A percentile compares a stretch with the other conserved stretches of the same genome.
These are phyloP conservation scores for Sporothrix dimorphospora DNA, from an alignment of 2,329 filamentous ascomycete genomes.

Conservation along the genomic window DNA sequence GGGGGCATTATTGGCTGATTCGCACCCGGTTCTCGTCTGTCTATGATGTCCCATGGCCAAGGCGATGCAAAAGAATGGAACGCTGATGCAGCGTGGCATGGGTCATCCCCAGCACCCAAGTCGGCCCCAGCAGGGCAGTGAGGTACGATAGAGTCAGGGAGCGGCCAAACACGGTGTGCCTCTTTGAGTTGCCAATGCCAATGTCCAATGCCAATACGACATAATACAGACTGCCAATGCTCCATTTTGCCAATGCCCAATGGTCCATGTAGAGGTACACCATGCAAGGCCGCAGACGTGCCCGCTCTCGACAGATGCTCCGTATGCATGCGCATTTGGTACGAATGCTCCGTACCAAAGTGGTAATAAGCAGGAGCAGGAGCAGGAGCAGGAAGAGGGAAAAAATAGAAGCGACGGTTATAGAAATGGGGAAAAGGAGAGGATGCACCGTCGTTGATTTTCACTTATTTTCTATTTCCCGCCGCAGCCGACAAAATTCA, in stretches of 20 bases:
- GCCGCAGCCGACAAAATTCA: constrained; percentile 22
- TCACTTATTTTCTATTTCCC: constrained; percentile 6
- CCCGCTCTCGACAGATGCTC: constrained; percentile 2
- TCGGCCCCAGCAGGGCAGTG: constrained; percentile 4
- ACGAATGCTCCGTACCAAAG: constrained; percentile 3
- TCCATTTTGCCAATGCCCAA: constrained; percentile 5
- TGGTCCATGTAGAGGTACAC: background rate
- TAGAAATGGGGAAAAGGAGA: background rate
- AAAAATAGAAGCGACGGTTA: background rate
- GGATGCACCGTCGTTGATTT: background rate
- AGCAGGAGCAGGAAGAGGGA: background rate
- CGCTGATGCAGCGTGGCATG: constrained; percentile 15
- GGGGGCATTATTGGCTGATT: background rate
- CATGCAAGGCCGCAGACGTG: constrained; percentile 14
- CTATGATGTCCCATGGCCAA: constrained; percentile 5
- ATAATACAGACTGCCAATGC: background rate
- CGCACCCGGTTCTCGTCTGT: constrained; percentile 1
- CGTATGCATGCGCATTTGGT: background rate
- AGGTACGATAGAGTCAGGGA: background rate
- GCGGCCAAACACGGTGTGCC: background rate
- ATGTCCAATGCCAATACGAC: constrained; percentile 6
- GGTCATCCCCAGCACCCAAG: background rate
- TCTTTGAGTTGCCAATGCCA: background rate
- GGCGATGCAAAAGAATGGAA: constrained; percentile 19
- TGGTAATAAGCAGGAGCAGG: background rate